These are phyloP conservation scores for Barnettozyma siamensis DNA, from an alignment of 805 yeast genomes.

Conservation along the genomic window DNA sequence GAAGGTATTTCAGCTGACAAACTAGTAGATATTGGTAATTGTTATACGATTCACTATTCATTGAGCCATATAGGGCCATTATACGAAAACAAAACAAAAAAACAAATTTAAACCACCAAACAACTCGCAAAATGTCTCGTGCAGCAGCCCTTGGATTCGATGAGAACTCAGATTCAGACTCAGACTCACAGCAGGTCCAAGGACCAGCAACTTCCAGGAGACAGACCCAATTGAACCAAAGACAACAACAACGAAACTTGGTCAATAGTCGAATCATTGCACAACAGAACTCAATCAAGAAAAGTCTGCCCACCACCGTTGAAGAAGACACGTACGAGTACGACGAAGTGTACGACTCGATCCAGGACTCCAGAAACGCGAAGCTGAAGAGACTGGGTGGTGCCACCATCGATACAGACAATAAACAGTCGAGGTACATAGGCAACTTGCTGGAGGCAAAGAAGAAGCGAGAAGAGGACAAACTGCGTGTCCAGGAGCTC, in stretches of 20 bases:
- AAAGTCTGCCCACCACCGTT: background rate
- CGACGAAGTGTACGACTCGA: constrained; percentile 43
- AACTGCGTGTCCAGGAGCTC: constrained; percentile 32
- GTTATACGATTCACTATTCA: too few relatives aligned
- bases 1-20: too few relatives aligned
- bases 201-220: too few relatives aligned
- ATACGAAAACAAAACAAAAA: too few relatives aligned
- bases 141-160: constrained; percentile 1
- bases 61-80: too few relatives aligned
- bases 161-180: background rate
- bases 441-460: constrained; percentile 39
- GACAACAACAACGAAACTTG: background rate
- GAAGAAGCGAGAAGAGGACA: constrained; percentile 40
- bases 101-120: too few relatives aligned
- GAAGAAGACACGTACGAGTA: constrained; percentile 28
- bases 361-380: constrained; percentile 21
- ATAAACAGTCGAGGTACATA: constrained; percentile 31
- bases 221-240: background rate
- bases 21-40: too few relatives aligned
- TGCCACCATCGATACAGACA: background rate
- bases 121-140: constrained; percentile 2
- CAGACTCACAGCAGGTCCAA: background rate
- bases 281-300: background rate
- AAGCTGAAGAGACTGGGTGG: constrained; percentile 4
- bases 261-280: background rate